Evolutionary conservation across 345 rosid genomes (phyloP).

Genomic region (Lagerstroemia speciosa): DNA sequence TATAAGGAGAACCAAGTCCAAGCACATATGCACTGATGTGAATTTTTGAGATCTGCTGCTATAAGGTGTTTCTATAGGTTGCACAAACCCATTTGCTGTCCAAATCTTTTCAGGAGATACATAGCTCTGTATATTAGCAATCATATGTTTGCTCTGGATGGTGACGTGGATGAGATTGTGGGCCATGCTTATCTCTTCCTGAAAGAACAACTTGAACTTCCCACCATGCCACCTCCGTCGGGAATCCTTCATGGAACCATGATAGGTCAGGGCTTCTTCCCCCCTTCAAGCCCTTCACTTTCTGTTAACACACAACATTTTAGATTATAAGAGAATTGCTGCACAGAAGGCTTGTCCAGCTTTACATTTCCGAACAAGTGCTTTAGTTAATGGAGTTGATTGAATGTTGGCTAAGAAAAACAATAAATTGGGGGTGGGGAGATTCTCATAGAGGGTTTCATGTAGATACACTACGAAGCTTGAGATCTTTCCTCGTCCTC

Average conservation of each 20-base stretch:
- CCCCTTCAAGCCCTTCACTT: neutral
- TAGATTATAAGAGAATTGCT: neutral
- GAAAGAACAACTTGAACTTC: slow-evolving; percentile 76
- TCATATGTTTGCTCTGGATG: slow-evolving; percentile 44
- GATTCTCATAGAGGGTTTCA: neutral
- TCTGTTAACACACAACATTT: neutral
- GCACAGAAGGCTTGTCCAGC: neutral
- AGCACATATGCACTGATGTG: neutral
- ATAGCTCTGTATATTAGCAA: slow-evolving; percentile 55
- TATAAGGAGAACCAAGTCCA: neutral
- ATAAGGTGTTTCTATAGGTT: neutral
- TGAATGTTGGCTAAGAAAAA: neutral
- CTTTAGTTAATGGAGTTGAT: neutral
- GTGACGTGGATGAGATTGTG: slow-evolving; percentile 65
- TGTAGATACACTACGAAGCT: neutral
- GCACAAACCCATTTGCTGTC: slow-evolving; percentile 5
- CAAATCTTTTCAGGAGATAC: slow-evolving; percentile 57
- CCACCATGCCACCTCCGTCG: slow-evolving; percentile 45
- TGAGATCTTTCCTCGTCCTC: neutral
- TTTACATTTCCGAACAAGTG: neutral
- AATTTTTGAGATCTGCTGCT: neutral
- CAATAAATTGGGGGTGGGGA: neutral
- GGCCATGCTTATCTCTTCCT: slow-evolving; percentile 76
- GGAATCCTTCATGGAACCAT: slow-evolving; percentile 74
- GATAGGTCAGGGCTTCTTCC: slow-evolving; percentile 43